Evolutionary conservation across 2,329 filamentous ascomycete genomes (phyloP), one percentile per base, ranked within the genome.

Genomic region (Pseudogymnoascus sp.): DNA sequence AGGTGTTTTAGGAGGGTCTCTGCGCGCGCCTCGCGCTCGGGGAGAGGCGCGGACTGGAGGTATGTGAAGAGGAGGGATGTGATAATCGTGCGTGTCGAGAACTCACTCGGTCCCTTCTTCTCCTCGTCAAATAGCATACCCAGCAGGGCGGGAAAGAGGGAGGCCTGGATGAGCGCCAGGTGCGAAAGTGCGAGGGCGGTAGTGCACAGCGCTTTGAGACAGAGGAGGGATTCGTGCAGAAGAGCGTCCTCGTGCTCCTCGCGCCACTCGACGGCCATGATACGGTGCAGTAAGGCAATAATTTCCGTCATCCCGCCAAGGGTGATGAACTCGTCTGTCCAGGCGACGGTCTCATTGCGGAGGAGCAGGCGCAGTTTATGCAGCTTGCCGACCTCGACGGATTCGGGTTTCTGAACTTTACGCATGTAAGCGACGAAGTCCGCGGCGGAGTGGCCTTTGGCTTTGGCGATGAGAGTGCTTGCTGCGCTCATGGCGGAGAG

Each of bases 51-150:
- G 1, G 85, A 83, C 64, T 91, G 86, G 61, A 97, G 87, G 74
- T 96, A 95, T 14, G 90, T 93, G 72, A 96, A 93, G 24, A 99
- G 79, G 6, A 97, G 82, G 59, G 90, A 95, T 38, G 93, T 90
- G 72, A 97, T 89, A 69, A 97, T 91, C 69, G 88, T 89, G 63
- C 95, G 87, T 11, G 95, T 97, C 4, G 90, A 95, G 74, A 96
- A 99, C 75, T 99, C 95, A 78, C 91, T 96, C 0, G 95, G 95
- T 0, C 95, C 95, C 74, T 97, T 97, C 79, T 93, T 96, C 73
- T 97, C 93, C n/a, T 96, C 91, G 71, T 97, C 93, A 71, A 97
- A 97, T 42, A 97, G 81, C 88, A 97, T 92, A 64, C 85, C 84
- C 56, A 97, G 77, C 56, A 99, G 79, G 26, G 90, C 90, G 1